Conservation (phyloP, 2,329 filamentous ascomycete species). For the Aspergillus sp. region DNA sequence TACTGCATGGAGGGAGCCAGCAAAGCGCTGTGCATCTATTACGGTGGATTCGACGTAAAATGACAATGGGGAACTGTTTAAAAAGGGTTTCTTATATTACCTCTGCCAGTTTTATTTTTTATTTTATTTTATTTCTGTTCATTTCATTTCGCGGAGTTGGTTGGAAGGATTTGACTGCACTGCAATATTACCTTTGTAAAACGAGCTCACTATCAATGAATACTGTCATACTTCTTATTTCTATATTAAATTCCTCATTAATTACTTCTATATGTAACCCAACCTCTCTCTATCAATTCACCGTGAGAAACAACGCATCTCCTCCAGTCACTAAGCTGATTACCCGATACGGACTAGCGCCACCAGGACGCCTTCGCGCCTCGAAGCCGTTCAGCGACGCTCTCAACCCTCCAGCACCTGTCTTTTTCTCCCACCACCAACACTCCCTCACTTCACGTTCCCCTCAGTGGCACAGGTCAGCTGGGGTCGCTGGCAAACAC, state of each 20-base stretch:
- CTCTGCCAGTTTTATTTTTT: no score
- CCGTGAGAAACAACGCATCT: no score
- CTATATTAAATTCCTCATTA: background rate
- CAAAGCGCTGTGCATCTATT: conserved; percentile 64
- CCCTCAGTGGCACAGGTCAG: background rate
- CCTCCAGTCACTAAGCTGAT: conserved; percentile 12
- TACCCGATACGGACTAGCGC: conserved; percentile 22
- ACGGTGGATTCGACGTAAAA: conserved; percentile 47
- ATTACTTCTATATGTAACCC: no score
- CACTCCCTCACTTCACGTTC: background rate
- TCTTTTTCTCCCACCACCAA: background rate
- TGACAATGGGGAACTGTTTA: conserved; percentile 4
- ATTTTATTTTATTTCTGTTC: background rate
- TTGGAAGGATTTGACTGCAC: no score
- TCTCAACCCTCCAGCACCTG: conserved; percentile 3
- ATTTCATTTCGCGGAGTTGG: no score
- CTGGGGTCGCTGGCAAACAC: conserved; percentile 1
- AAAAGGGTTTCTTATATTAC: no score
- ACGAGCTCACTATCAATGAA: background rate
- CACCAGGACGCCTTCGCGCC: background rate
- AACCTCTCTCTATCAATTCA: no score
- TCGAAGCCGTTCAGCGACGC: conserved; percentile 1
- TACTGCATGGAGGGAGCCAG: conserved; percentile 89
- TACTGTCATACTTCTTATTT: background rate
- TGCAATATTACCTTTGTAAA: no score